Evolutionary conservation across 2,329 filamentous ascomycete genomes (phyloP), one percentile per base, ranked within the genome.

Genomic region (Dothidotthia symphoricarpi): DNA sequence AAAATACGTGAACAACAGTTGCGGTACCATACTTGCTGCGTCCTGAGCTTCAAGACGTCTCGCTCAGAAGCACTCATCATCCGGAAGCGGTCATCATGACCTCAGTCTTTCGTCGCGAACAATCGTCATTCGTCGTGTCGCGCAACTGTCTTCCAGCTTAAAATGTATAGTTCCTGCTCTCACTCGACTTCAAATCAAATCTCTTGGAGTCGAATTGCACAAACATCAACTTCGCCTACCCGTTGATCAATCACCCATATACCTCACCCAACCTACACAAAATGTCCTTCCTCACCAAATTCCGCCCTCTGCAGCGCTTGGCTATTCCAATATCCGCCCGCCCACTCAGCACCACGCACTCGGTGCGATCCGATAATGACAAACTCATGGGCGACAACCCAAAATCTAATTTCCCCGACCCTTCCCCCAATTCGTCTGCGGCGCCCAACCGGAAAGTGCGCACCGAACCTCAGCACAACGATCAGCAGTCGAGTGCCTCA

Each of bases 401-500:
- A 6, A 31, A 42, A 8, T 43, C 50, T 14, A 57, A 57, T 38
- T 41, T 52, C 1, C 52, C 52, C 2, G 52, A 55, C n/a, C 38
- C 44, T 2, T 33, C 40, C 4, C 24, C 39, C 16, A 50, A 56
- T 31, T 53, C 53, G 0, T 57, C 54, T 4, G 53, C 47, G 11
- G 47, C 51, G 13, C 50, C 52, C 34, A 57, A 53, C 25, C 38
- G 45, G 14, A 43, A 52, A 25, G 45, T 53, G 14, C 51, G 57
- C 27, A 46, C 48, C 2, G 51, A 53, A 25, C 55, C 54, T 3
- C 57, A 56, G 11, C 52, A 60, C 32, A 60, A 51, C 9, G 58
- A 62, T 27, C 16, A 28, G 10, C 58, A 67, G 33, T 67, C 63
- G 2, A 58, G 41, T 16, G 62, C 64, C 12, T 65, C 62, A 1